phyloP scores from a whole-genome alignment of 75 land plant genomes.

The Azolla pinnata region DNA sequence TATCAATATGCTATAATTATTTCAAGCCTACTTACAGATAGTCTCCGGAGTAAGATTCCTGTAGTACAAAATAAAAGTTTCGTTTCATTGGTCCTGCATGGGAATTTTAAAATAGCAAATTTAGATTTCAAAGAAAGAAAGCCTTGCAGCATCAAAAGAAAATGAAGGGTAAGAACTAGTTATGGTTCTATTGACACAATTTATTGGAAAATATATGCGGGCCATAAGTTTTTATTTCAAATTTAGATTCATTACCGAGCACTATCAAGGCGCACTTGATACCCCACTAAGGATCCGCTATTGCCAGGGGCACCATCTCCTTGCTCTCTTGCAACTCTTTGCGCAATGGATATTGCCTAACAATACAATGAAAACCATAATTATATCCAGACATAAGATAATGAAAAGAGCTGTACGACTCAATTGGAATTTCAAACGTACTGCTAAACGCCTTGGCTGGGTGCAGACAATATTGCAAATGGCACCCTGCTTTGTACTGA shows the following conservation, averaged over 20 bases:
- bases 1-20: no score
- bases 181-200: no score
- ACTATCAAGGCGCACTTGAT: conserved; percentile 95
- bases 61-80: conserved; percentile 90
- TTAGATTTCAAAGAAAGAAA: no score
- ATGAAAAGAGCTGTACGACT: no score
- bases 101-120: no score
- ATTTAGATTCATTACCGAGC: no score
- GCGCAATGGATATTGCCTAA: conserved; percentile 88
- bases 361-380: neutral
- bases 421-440: conserved; percentile 27
- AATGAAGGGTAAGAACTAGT: no score
- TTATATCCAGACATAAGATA: no score
- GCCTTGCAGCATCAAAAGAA: neutral
- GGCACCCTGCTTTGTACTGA: conserved; percentile 52
- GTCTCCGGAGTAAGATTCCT: conserved; percentile 73
- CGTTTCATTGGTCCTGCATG: conserved; percentile 61
- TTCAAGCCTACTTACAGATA: conserved; percentile 40
- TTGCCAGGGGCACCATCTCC: conserved; percentile 76
- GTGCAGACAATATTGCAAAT: conserved; percentile 81
- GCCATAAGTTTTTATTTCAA: no score
- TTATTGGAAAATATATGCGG: no score
- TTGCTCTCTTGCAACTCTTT: conserved; percentile 83
- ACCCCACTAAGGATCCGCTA: conserved; percentile 72
- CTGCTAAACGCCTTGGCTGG: conserved; percentile 92